Conservation (phyloP, 129 eudicot species). For the Tagetes patula region DNA sequence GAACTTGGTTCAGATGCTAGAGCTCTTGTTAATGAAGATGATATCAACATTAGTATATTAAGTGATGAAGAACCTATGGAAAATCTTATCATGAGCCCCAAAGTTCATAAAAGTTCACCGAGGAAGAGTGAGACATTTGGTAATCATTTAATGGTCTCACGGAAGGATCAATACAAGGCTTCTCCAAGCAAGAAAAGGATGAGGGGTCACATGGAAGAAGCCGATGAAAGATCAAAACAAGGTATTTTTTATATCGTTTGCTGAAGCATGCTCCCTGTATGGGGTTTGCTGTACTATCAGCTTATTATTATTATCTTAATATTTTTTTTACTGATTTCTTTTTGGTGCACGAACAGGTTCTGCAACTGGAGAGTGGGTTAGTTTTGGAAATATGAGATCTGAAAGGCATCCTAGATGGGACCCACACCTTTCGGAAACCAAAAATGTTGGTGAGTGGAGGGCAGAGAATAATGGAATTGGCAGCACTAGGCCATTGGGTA, state of each 20-base stretch:
- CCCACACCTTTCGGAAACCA: constrained; percentile 36
- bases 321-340: not conserved
- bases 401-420: constrained; percentile 43
- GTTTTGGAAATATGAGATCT: constrained; percentile 28
- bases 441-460: constrained; percentile 29
- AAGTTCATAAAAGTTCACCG: constrained; percentile 28
- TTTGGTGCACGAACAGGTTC: constrained; percentile 33
- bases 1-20: constrained; percentile 55
- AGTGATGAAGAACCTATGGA: constrained; percentile 52
- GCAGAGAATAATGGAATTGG: constrained; percentile 38
- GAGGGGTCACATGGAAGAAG: constrained; percentile 36
- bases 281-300: not conserved
- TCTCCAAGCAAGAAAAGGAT: constrained; percentile 60
- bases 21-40: constrained; percentile 50
- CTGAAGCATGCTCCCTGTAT: not conserved
- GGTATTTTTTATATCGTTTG: constrained; percentile 44
- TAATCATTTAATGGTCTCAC: constrained; percentile 28
- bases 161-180: constrained; percentile 33
- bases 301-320: not conserved
- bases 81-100: constrained; percentile 36
- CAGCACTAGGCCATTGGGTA: constrained; percentile 22
- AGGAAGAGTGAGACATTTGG: constrained; percentile 38
- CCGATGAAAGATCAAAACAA: constrained; percentile 46
- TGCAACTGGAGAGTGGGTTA: constrained; percentile 30
- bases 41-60: constrained; percentile 38